These are phyloP conservation scores for Backusella tuberculispora DNA, from an alignment of 192 early-diverging fungal species.

Conservation along the genomic window DNA sequence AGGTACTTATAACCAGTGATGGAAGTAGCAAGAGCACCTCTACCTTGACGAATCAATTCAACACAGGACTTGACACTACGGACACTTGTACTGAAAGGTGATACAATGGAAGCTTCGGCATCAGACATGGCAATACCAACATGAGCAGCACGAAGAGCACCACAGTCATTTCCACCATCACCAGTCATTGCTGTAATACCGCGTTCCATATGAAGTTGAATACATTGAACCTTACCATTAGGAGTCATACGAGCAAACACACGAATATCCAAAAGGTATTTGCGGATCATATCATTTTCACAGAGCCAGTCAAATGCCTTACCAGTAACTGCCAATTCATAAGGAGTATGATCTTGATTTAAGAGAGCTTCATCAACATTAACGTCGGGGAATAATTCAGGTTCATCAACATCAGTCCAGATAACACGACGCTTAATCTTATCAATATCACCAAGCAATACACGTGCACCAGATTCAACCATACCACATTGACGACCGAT, in stretches of 20 bases:
- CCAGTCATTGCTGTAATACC: slow-evolving; percentile 84
- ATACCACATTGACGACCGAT: slow-evolving; percentile 68
- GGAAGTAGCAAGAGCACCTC: slow-evolving; percentile 70
- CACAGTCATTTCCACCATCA: slow-evolving; percentile 86
- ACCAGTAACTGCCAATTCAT: slow-evolving; percentile 76
- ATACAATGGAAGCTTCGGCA: slow-evolving; percentile 81
- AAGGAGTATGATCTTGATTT: slow-evolving; percentile 38
- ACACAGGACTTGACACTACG: slow-evolving; percentile 72
- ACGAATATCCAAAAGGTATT: slow-evolving; percentile 68
- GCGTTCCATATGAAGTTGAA: slow-evolving; percentile 74
- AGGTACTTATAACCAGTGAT: slow-evolving; percentile 74
- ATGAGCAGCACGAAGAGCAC: slow-evolving; percentile 81
- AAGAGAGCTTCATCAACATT: slow-evolving; percentile 36
- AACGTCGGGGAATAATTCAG: slow-evolving; percentile 44
- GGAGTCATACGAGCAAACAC: slow-evolving; percentile 84
- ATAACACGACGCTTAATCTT: slow-evolving; percentile 43
- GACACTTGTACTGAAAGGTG: slow-evolving; percentile 72
- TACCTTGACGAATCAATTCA: slow-evolving; percentile 68
- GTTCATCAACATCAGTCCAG: slow-evolving; percentile 65
- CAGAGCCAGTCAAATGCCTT: slow-evolving; percentile 64
- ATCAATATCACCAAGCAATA: slow-evolving; percentile 60
- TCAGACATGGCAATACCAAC: slow-evolving; percentile 81
- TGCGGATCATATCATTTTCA: slow-evolving; percentile 46
- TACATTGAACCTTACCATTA: slow-evolving; percentile 75
- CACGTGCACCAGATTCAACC: slow-evolving; percentile 34